Conservation (phyloP, 371 early-diverging fungal species). For the Zychaea mexicana region DNA sequence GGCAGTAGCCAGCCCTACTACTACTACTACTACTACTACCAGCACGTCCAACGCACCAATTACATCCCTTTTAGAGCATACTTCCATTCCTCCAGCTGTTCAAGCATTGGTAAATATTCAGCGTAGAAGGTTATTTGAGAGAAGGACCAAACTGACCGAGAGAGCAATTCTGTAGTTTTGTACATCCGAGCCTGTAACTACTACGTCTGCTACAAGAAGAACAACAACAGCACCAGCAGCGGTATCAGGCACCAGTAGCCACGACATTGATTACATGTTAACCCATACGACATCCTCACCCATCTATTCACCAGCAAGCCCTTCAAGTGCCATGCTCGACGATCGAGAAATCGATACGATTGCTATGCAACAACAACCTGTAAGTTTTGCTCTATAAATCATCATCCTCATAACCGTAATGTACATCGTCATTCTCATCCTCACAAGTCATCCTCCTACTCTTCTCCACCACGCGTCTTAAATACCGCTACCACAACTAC, state of each 20-base stretch:
- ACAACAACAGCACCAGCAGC: not conserved
- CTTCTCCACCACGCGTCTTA: not conserved
- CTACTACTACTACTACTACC: not conserved
- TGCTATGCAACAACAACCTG: not conserved
- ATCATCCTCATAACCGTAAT: no score
- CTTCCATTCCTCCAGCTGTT: not conserved
- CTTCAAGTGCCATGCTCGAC: not conserved
- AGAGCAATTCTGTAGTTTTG: not conserved
- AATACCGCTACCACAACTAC: not conserved
- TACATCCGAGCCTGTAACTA: not conserved
- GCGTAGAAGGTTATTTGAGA: not conserved
- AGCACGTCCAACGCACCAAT: not conserved
- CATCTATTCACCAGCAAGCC: constrained; percentile 4
- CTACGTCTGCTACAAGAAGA: not conserved
- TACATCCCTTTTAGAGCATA: not conserved
- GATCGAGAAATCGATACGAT: not conserved
- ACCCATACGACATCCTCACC: not conserved
- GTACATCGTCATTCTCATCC: no score
- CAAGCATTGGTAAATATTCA: not conserved
- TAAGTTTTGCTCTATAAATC: not conserved
- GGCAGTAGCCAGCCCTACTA: no score
- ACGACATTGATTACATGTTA: not conserved
- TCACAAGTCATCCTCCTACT: not conserved
- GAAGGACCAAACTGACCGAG: not conserved
- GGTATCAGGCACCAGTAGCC: no score